Evolutionary conservation across 2,329 filamentous ascomycete genomes (phyloP).

Genomic region (Beauveria sp.): DNA sequence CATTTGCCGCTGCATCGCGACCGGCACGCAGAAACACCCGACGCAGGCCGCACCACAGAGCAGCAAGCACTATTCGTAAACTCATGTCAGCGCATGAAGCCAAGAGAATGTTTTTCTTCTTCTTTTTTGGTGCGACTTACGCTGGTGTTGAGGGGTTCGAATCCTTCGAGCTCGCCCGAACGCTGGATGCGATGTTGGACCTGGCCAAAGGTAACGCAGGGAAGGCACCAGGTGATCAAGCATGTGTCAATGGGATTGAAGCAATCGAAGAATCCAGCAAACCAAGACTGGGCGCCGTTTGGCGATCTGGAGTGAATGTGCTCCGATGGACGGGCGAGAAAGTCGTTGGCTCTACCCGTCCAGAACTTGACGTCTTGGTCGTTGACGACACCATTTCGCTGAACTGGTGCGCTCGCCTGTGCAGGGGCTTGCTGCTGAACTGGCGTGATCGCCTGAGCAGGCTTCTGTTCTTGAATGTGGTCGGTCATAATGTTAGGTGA

Average conservation of each 20-base stretch:
- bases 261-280: conserved; percentile 35
- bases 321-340: conserved; percentile 34
- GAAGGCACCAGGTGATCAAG: conserved; percentile 37
- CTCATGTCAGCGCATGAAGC: neutral
- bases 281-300: conserved; percentile 30
- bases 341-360: conserved; percentile 35
- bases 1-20: conserved; percentile 37
- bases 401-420: neutral
- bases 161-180: conserved; percentile 32
- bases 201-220: conserved; percentile 42
- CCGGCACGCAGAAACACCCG: conserved; percentile 34
- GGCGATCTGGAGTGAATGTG: conserved; percentile 35
- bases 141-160: conserved; percentile 38
- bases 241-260: conserved; percentile 37
- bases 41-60: conserved; percentile 33
- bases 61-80: conserved; percentile 31
- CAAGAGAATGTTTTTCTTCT: neutral
- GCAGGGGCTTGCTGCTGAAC: neutral
- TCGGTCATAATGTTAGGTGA: neutral
- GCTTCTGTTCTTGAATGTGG: neutral
- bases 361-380: conserved; percentile 37
- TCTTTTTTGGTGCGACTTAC: conserved; percentile 23
- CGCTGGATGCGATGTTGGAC: conserved; percentile 37
- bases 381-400: conserved; percentile 28
- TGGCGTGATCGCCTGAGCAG: neutral